These are phyloP conservation scores for Dianthus caryophyllus DNA, from an alignment of 148 eudicot genomes.

Conservation along the genomic window DNA sequence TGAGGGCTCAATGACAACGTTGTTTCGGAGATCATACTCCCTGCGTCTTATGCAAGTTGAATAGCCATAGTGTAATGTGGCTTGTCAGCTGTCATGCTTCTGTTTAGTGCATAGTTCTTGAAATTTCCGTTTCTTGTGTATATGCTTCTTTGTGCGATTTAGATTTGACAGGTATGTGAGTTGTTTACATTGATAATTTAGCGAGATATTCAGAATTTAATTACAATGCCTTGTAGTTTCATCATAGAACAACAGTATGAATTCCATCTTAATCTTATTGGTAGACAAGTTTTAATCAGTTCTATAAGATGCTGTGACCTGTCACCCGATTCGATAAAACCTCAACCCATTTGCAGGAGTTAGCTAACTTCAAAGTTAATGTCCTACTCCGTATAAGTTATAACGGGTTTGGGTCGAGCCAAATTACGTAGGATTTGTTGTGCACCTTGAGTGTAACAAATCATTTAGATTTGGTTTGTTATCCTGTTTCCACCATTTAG, in stretches of 20 bases:
- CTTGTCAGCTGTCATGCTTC: neutral
- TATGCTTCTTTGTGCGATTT: constrained; percentile 20
- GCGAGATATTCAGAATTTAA: constrained; percentile 11
- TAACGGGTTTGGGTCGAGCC: too few species aligned
- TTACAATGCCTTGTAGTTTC: constrained; percentile 13
- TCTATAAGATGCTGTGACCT: neutral
- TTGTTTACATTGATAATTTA: neutral
- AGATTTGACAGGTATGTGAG: constrained; percentile 10
- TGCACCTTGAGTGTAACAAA: too few species aligned
- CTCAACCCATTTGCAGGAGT: neutral
- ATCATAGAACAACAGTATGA: constrained; percentile 7
- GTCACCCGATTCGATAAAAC: too few species aligned
- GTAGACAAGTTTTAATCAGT: constrained; percentile 1
- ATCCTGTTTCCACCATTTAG: too few species aligned
- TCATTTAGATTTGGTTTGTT: too few species aligned
- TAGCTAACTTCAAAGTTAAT: neutral
- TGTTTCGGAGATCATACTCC: neutral
- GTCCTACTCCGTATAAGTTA: neutral
- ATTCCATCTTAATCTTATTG: neutral
- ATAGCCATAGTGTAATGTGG: constrained; percentile 11
- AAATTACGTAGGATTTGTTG: too few species aligned
- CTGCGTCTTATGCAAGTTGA: constrained; percentile 12
- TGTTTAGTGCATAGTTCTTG: constrained; percentile 12
- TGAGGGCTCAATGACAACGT: constrained; percentile 11
- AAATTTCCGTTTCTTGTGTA: constrained; percentile 17